A percentile compares a stretch with the other conserved stretches of the same genome.
Conservation (phyloP, 2,329 filamentous ascomycete species). For the Teratosphaeria nubilosa region DNA sequence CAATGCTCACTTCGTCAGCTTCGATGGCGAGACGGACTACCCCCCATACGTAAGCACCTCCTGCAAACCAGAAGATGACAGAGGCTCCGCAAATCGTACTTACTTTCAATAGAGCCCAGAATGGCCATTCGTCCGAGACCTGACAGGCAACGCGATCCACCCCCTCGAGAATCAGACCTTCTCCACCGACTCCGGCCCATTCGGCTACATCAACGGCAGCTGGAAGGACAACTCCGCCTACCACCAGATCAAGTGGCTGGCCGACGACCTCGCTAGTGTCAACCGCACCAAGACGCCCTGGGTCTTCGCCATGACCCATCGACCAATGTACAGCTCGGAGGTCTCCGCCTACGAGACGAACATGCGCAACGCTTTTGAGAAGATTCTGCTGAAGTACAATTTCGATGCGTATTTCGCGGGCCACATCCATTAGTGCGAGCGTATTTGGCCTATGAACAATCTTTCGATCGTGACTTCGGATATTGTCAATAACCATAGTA, state of each 20-base stretch:
- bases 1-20: constrained; percentile 41
- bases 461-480: neutral
- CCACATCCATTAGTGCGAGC: constrained; percentile 39
- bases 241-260: constrained; percentile 39
- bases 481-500: neutral
- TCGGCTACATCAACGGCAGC: constrained; percentile 33
- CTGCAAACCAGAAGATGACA: too few species aligned
- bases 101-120: constrained; percentile 22
- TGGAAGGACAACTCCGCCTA: constrained; percentile 35
- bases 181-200: constrained; percentile 41
- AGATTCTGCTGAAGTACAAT: constrained; percentile 33
- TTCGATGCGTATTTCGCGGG: constrained; percentile 35
- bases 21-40: constrained; percentile 43
- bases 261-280: constrained; percentile 35
- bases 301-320: constrained; percentile 41
- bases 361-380: constrained; percentile 38
- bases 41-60: constrained; percentile 30
- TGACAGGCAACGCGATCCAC: constrained; percentile 30
- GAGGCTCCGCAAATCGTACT: neutral
- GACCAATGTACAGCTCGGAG: constrained; percentile 40
- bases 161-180: constrained; percentile 36
- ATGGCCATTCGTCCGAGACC: constrained; percentile 35
- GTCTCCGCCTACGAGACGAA: constrained; percentile 35
- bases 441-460: constrained; percentile 27
- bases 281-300: constrained; percentile 41